These are phyloP conservation scores for Neocallimastix lanati DNA, from an alignment of 192 early-diverging fungal species.

Conservation along the genomic window DNA sequence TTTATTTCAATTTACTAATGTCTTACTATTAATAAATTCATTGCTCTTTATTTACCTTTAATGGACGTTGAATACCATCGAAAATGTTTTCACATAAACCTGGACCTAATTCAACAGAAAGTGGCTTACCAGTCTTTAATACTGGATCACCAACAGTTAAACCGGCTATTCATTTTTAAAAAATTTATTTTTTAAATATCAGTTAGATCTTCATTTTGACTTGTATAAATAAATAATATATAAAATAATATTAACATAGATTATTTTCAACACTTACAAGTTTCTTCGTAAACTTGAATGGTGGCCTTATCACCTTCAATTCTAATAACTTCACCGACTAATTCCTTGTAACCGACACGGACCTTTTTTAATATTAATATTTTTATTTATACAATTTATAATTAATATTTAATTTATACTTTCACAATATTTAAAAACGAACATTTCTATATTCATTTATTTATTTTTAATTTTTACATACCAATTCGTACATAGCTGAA, in stretches of 20 bases:
- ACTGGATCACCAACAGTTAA: slow-evolving; percentile 98
- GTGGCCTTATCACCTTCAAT: slow-evolving; percentile 99
- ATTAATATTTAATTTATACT: no score
- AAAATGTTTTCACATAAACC: slow-evolving; percentile 83
- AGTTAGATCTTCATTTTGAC: no score
- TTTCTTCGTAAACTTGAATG: slow-evolving; percentile 99
- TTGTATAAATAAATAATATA: no score
- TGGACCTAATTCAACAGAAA: slow-evolving; percentile 96
- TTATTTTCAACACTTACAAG: slow-evolving; percentile 30
- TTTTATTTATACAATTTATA: no score
- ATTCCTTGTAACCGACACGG: slow-evolving; percentile 89
- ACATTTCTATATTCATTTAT: no score
- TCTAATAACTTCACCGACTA: slow-evolving; percentile 99
- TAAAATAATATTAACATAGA: background rate
- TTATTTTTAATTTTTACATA: slow-evolving; percentile 20
- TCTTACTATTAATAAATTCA: no score
- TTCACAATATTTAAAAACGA: no score
- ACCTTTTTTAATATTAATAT: slow-evolving; percentile 26
- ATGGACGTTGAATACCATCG: slow-evolving; percentile 97
- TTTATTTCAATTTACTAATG: no score
- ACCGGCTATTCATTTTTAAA: slow-evolving; percentile 55
- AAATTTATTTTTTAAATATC: no score
- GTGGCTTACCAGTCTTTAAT: slow-evolving; percentile 87
- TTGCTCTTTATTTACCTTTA: slow-evolving; percentile 56
- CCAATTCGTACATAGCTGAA: slow-evolving; percentile 94